Base-by-base conservation (phyloP, 2,329 filamentous ascomycete genomes). In the Trichoderma guizhouense region DNA sequence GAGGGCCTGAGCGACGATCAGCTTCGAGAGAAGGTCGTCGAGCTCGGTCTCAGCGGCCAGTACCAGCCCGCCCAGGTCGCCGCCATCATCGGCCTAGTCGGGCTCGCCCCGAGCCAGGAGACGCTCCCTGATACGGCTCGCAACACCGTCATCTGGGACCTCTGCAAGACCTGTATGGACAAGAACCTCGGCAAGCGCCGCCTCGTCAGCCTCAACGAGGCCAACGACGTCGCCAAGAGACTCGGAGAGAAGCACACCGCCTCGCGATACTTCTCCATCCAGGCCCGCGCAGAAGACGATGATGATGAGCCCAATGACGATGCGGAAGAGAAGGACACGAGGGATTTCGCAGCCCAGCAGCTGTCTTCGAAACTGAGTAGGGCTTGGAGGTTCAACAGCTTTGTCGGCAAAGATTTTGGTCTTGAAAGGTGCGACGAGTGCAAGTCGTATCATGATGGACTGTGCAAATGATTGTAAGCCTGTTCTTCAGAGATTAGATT, bases 201-300 rank as follows among this genome's bases (percentile, higher is more conserved):
- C 3, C 83, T 89, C 18, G 86, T 88, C 64, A 87, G 84, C 73
- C 81, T 89, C 62, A 83, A 85, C 76, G 86, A 89, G 76, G 87
- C 87, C 64, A 89, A 88, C 75, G 87, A 90, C 76, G 87, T 89
- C 74, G 87, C 87, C 57, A 86, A 83, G 77, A 81, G 87, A 32
- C 79, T 89, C 15, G 86, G 86, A 71, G 86, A 89, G 78, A 85
- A 80, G 76, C 83, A 86, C 74, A 76, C 78, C 28, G 72, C 75
- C 5, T 80, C 79, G 9, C 78, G 82, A 7, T 82, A 83, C 76
- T 83, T 83, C 61, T 79, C 77, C 73, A 76, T 80, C 30, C 76
- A 78, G 53, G 74, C 75, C 7, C 79, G 79, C 15, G 71, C 62
- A 5, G 76, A 77, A 14, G 77, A 78, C 14, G 77, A 78, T 3